Evolutionary conservation across 352 stramenopile species (phyloP).

Genomic region (Globisporangium apiculatum): DNA sequence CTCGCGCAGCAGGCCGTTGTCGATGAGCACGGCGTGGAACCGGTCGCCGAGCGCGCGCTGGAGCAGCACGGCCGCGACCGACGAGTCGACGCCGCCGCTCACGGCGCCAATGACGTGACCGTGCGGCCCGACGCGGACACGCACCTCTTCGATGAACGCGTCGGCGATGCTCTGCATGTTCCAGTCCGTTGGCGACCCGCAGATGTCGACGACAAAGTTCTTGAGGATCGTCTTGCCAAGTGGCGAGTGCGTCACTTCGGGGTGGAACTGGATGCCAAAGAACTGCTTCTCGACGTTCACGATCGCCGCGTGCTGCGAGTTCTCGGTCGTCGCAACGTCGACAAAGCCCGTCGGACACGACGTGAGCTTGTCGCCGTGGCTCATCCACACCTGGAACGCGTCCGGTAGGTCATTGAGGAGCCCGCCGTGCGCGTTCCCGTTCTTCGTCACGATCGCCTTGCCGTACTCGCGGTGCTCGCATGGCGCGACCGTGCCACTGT

Average conservation of each 20-base stretch:
- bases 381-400: conserved; percentile 99
- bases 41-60: conserved; percentile 95
- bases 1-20: conserved; percentile 97
- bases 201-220: conserved; percentile 98
- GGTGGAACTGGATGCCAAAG: conserved; percentile 98
- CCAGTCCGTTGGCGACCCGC: conserved; percentile 93
- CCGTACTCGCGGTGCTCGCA: conserved; percentile 97
- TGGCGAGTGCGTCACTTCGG: conserved; percentile 96
- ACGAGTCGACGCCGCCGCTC: conserved; percentile 98
- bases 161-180: conserved; percentile 96
- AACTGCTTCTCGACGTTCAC: conserved; percentile 92
- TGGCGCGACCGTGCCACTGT: conserved; percentile 92
- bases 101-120: conserved; percentile 98
- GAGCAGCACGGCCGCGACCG: conserved; percentile 96
- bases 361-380: conserved; percentile 98
- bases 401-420: conserved; percentile 90
- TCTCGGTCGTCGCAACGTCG: conserved; percentile 82
- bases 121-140: conserved; percentile 88
- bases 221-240: conserved; percentile 93
- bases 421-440: conserved; percentile 37
- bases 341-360: conserved; percentile 91
- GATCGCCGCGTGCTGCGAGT: conserved; percentile 93
- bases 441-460: conserved; percentile 91
- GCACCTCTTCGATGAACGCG: conserved; percentile 86
- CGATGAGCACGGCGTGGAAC: conserved; percentile 99